Percentiles rank a stretch among this genome's conserved stretches.
Evolutionary conservation across 129 eudicot species (phyloP).

Genomic region (Chrysanthemum lavandulifolium): DNA sequence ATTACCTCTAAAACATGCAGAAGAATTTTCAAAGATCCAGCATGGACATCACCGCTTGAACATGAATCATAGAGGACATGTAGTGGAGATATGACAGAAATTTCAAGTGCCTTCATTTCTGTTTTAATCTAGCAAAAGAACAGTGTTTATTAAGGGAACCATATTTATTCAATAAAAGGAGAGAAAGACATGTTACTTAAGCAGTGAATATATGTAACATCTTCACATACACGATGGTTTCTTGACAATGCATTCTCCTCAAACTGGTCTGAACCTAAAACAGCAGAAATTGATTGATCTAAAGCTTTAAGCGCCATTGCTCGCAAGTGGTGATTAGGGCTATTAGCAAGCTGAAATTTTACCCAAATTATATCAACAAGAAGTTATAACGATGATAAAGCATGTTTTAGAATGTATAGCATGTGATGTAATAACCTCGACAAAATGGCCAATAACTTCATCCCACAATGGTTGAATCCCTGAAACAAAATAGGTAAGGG

Average conservation of each 20-base stretch:
- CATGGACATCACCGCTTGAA: conserved; percentile 68
- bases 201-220: conserved; percentile 30
- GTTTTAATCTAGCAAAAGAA: conserved; percentile 41
- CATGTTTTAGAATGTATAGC: not conserved
- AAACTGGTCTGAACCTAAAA: conserved; percentile 84
- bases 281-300: conserved; percentile 92
- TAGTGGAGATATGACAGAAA: conserved; percentile 82
- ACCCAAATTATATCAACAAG: conserved; percentile 24
- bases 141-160: conserved; percentile 1
- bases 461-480: conserved; percentile 98
- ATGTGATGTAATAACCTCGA: conserved; percentile 58
- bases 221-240: conserved; percentile 36
- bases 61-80: conserved; percentile 68
- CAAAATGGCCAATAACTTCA: conserved; percentile 81
- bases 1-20: conserved; percentile 93
- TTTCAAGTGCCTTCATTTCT: conserved; percentile 74
- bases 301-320: conserved; percentile 81
- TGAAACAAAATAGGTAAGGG: conserved; percentile 36
- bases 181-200: conserved; percentile 5
- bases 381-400: conserved; percentile 19
- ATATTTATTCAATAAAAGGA: not conserved
- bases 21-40: conserved; percentile 85
- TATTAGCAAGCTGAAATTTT: conserved; percentile 78
- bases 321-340: conserved; percentile 77
- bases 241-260: conserved; percentile 45